phyloP scores from a whole-genome alignment of 2,329 filamentous ascomycete genomes.

The Ceratocystis harringtonii region DNA sequence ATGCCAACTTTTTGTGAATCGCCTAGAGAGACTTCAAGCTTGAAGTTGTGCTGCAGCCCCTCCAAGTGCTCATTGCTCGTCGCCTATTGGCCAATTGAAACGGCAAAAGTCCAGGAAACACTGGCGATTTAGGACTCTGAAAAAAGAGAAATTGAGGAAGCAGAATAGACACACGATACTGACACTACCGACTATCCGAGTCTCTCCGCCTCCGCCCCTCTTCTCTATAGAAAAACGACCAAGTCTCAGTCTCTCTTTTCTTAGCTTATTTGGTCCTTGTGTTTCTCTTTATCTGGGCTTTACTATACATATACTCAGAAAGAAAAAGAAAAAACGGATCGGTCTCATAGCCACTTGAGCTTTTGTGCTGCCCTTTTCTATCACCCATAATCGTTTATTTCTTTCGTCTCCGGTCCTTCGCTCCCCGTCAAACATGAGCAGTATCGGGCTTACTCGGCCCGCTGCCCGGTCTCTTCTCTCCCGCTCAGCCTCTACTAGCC shows the following conservation, averaged over 20 bases:
- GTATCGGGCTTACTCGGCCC: constrained; percentile 10
- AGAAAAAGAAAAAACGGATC: no score
- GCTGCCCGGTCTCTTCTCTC: constrained; percentile 11
- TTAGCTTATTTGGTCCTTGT: not conserved
- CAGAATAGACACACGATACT: not conserved
- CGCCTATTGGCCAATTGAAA: not conserved
- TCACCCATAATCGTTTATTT: not conserved
- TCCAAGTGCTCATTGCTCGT: not conserved
- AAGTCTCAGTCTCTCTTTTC: not conserved
- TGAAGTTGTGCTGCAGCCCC: not conserved
- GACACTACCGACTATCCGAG: not conserved
- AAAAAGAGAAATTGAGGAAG: not conserved
- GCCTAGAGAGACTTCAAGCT: constrained; percentile 1
- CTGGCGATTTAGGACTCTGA: not conserved
- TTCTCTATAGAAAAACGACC: not conserved
- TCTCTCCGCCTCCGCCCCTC: not conserved
- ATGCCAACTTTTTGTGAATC: not conserved
- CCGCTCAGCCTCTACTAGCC: constrained; percentile 16
- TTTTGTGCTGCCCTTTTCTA: no score
- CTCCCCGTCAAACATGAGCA: constrained; percentile 11
- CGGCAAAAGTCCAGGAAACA: not conserved
- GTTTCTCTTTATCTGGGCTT: not conserved
- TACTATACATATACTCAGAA: no score
- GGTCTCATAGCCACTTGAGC: no score
- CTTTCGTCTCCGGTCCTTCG: not conserved